Evolutionary conservation across 352 stramenopile species (phyloP), one percentile per base, ranked within the genome.

Genomic region (Globisporangium mamillatum): DNA sequence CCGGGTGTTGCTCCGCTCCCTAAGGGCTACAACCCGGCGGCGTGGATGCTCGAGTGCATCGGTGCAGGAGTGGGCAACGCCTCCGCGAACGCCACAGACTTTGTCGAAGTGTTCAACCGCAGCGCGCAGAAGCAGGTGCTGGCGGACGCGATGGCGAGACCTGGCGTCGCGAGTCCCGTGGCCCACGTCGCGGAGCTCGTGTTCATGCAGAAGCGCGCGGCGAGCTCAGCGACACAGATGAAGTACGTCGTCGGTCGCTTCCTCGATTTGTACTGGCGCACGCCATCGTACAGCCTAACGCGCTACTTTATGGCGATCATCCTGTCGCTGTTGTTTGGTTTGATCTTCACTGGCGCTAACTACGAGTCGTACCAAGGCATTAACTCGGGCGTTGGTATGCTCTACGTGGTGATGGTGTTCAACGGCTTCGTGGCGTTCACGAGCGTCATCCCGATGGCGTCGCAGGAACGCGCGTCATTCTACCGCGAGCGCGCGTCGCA

Each of bases 221-320:
- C 69, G 2, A 65, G 44, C 2, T 56, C 54, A 20, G 56, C 32
- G 36, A 20, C 58, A 1, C 46, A 78, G 55, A 16, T 77, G 60
- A 52, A 74, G 78, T 50, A 66, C 16, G 22, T 77, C 5, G 16
- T 75, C 32, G 22, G 16, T 3, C 68, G 72, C 25, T 77, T 73
- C n/a, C 22, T 67, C 2, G 16, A 66, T 4, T 1, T 77, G 41
- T 78, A 80, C 66, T 80, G 75, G 75, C 72, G 75, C 38, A 75
- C 72, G 32, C 87, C 88, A 18, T 71, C 73, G 34, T 97, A 96
- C 71, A 95, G 89, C 67, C 60, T 90, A 3, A 79, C 81, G 1
- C 34, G 34, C 34, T 41, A 41, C 34, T 16, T 41, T 10, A 41
- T 41, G 34, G 34, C 34, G 34, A 41, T 41, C 34, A 41, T 41